Conservation (phyloP, 768 basidiomycete genomes). For the Neoboletus magnificus region DNA sequence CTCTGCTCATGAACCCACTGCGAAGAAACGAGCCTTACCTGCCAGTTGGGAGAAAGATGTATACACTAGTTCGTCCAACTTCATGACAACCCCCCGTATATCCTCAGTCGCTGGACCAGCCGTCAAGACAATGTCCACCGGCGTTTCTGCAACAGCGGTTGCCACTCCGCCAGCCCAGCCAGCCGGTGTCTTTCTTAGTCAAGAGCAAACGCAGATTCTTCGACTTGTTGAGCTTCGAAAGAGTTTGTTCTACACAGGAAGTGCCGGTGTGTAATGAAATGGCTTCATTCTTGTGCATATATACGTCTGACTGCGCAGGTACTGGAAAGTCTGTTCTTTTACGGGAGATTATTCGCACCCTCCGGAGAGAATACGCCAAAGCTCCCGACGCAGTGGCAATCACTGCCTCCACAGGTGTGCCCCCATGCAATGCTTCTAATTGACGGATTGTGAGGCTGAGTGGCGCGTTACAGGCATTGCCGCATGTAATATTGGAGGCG, state of each 20-base stretch:
- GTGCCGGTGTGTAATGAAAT: constrained; percentile 67
- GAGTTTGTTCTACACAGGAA: constrained; percentile 94
- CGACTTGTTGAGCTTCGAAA: constrained; percentile 67
- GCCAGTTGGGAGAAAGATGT: constrained; percentile 42
- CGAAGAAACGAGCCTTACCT: constrained; percentile 61
- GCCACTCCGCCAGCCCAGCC: constrained; percentile 19
- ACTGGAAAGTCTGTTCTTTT: constrained; percentile 96
- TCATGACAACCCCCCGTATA: constrained; percentile 14
- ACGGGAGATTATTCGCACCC: constrained; percentile 79
- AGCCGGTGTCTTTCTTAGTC: constrained; percentile 62
- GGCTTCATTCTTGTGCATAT: constrained; percentile 15
- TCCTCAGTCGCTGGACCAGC: constrained; percentile 15
- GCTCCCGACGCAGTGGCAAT: constrained; percentile 78
- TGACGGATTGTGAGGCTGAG: background rate
- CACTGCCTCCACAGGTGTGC: constrained; percentile 86
- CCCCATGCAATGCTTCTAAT: background rate
- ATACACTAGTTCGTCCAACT: constrained; percentile 36
- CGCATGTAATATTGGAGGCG: constrained; percentile 95
- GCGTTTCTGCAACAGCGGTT: background rate
- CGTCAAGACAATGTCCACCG: constrained; percentile 5
- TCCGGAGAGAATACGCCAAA: constrained; percentile 55
- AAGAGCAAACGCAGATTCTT: constrained; percentile 84
- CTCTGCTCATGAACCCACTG: constrained; percentile 24
- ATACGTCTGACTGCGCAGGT: constrained; percentile 45
- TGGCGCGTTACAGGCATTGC: constrained; percentile 63